These are phyloP conservation scores for Phialocephala subalpina DNA, from an alignment of 2,329 filamentous ascomycete genomes.

Conservation along the genomic window DNA sequence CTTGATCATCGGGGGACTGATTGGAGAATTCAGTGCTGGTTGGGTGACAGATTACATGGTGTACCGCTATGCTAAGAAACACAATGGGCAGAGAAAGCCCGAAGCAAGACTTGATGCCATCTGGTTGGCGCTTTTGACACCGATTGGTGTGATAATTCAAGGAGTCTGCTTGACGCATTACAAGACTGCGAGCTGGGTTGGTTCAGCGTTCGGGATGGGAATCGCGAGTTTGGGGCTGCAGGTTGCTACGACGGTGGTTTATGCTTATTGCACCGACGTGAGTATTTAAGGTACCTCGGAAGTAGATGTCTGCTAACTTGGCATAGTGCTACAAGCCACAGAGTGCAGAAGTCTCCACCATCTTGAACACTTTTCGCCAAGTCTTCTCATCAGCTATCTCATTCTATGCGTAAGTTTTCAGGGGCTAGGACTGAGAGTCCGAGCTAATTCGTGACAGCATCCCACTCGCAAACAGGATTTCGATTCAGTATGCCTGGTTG, in stretches of 20 bases:
- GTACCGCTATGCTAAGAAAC: conserved; percentile 39
- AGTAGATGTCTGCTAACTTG: neutral
- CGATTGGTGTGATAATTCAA: conserved; percentile 40
- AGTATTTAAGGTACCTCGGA: conserved; percentile 8
- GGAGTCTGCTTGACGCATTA: conserved; percentile 41
- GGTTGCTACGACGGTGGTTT: conserved; percentile 46
- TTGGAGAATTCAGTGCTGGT: conserved; percentile 41
- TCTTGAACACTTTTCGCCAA: conserved; percentile 46
- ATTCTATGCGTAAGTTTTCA: conserved; percentile 41
- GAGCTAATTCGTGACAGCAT: conserved; percentile 35
- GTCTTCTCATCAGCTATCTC: conserved; percentile 45
- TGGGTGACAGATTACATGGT: conserved; percentile 43
- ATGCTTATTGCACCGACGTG: conserved; percentile 46
- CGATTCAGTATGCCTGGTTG: conserved; percentile 44
- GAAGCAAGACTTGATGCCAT: conserved; percentile 46
- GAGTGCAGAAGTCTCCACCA: conserved; percentile 45
- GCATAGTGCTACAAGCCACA: conserved; percentile 46
- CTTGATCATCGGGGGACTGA: conserved; percentile 37
- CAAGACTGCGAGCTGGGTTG: conserved; percentile 45
- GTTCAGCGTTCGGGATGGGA: conserved; percentile 47
- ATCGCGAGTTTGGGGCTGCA: conserved; percentile 47
- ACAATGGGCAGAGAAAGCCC: conserved; percentile 40
- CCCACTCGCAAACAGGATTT: conserved; percentile 40
- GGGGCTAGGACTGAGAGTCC: neutral
- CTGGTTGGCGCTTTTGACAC: conserved; percentile 40